Evolutionary conservation across 2,329 filamentous ascomycete species (phyloP).

Genomic region (Diaporthe vaccinii): DNA sequence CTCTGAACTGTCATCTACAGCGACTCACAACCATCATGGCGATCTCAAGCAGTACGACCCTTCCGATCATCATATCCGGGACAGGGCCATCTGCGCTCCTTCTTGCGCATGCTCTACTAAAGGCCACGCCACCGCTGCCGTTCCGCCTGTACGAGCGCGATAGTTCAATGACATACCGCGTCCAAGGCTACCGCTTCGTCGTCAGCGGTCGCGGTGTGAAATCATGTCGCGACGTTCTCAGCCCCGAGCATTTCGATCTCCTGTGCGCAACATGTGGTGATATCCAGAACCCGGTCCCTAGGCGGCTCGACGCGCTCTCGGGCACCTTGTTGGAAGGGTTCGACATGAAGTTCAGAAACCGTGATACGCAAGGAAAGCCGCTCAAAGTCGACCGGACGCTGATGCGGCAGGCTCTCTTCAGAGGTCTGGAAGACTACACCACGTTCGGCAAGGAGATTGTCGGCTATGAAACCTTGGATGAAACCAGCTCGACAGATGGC

Average conservation of each 20-base stretch:
- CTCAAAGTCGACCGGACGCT: slow-evolving; percentile 13
- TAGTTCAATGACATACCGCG: background rate
- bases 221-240: slow-evolving; percentile 12
- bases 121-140: background rate
- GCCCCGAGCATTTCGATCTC: slow-evolving; percentile 5
- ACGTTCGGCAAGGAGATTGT: slow-evolving; percentile 19
- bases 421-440: slow-evolving; percentile 3
- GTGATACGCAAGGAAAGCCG: background rate
- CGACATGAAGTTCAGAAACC: background rate
- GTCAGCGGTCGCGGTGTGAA: background rate
- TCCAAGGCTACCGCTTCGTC: slow-evolving; percentile 22
- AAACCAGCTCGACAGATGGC: background rate
- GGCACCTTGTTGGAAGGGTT: background rate
- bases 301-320: background rate
- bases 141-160: slow-evolving; percentile 13
- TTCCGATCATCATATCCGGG: slow-evolving; percentile 12
- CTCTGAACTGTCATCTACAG: background rate
- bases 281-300: background rate
- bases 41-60: background rate
- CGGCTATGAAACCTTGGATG: background rate
- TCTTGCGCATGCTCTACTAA: background rate
- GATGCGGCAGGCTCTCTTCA: background rate
- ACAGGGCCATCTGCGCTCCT: slow-evolving; percentile 1
- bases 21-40: background rate
- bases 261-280: slow-evolving; percentile 8